Base-by-base conservation (phyloP, 202 grass and related monocot genomes). In the Panicum hallii region DNA sequence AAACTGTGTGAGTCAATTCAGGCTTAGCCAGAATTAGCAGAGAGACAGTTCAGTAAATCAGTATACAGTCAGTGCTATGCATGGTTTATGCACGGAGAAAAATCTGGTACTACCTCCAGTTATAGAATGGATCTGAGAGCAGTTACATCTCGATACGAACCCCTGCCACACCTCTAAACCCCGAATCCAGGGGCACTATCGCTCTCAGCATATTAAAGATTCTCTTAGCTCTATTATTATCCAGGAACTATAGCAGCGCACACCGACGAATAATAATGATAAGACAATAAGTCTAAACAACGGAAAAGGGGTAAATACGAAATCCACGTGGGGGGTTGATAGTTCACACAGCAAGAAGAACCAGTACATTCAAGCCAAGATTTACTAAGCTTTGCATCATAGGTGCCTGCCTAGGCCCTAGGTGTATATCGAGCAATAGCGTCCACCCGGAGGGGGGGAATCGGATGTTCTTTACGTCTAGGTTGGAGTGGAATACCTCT, bases 401-500 rank as follows among this genome's bases (percentile, higher is more conserved):
- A 38, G 7, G 34, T 2, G 64, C 53, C 17, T 42, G 64, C 34
- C 7, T 0, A 17, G 36, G 32, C 1, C 34, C 7, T 0, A 17
- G 36, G 32, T 26, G 64, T 20, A 17, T 0, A 19, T 19, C 16
- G 34, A 67, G 63, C 68, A 47, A 28, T 7, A 61, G 22, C 26
- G 26, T 26, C 1, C 26, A 26, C 26, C 26, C 26, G 26, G 26
- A 26, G 26, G 26, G 26, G 26, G 26, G 26, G 26, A 26, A 26
- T 26, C 26, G 26, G 26, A 26, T 26, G 26, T 26, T 26, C 26
- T 26, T 26, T 26, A 26, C 26, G 58, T 6, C 0, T 23, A 72
- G 22, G 13, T 17, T 17, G 45, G 7, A 17, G 3, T 19, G 20
- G 42, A 28, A 14, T 82, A 90, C 90, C 92, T 91, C 87, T 1